Evolutionary conservation across 768 basidiomycete genomes (phyloP), one percentile per base, ranked within the genome.

Genomic region (Boletus pseudopeckii): DNA sequence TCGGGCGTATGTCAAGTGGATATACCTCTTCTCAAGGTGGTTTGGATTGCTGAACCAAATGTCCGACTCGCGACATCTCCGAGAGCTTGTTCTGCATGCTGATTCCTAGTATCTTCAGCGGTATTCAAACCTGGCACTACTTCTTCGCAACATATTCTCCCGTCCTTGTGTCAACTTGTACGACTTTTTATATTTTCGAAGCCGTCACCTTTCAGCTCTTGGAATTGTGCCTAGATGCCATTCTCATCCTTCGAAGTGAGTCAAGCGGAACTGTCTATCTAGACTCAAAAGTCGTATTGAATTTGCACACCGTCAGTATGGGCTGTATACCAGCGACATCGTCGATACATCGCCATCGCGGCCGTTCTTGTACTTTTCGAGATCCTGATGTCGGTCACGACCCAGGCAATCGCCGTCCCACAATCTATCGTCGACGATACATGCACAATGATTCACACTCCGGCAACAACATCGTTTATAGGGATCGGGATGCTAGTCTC

Each of bases 1-100:
- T 22, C 20, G 55, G 18, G 9, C 26, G 14, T 22, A 55, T 11
- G 44, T 66, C 28, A 64, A 66, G 37, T 54, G 58, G 48, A 57
- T 64, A 50, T 64, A 55, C 45, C 46, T 64, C 24, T 55, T 64
- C 17, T 26, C 64, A 1, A 64, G 37, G 52, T 66, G 64, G 64
- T 64, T 64, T 41, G 64, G 64, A 49, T 17, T 64, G 32, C 3
- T 50, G 50, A 55, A 55, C 13, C 55, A 55, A 50, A 45, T 64
- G 64, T 64, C 14, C 1, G 44, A 7, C 7, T 8, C 33, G 6
- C 33, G 9, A 1, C 34, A 10, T 38, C n/a, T 3, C 36, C 6
- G 37, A 45, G 43, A 13, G 33, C 22, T 42, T 39, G 11, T 18
- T 11, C 9, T n/a, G 51, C 17, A 39, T 55, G 20, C 24, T 64